Evolutionary conservation across 768 basidiomycete species (phyloP).

Genomic region (Cyclocybe cylindracea): DNA sequence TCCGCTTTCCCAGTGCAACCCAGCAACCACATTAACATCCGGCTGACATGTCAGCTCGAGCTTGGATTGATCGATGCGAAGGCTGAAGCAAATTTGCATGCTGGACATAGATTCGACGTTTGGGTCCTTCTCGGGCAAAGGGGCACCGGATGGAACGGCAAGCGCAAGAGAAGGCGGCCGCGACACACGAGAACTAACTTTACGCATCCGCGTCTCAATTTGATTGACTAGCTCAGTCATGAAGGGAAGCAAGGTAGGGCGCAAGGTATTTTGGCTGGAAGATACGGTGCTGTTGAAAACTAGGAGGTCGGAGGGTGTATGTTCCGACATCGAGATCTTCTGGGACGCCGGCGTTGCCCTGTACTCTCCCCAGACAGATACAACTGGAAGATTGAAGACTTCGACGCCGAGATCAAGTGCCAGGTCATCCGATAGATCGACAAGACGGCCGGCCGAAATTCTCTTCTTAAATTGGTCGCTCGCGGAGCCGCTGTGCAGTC

Average conservation of each 20-base stretch:
- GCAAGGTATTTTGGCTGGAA: constrained; percentile 81
- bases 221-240: constrained; percentile 71
- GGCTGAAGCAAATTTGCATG: constrained; percentile 79
- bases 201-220: constrained; percentile 71
- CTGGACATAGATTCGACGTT: constrained; percentile 34
- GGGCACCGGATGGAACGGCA: constrained; percentile 6
- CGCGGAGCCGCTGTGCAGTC: constrained; percentile 58
- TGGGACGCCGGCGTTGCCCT: constrained; percentile 53
- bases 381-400: constrained; percentile 69
- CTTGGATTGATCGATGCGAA: constrained; percentile 89
- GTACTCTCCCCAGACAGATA: constrained; percentile 86
- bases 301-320: constrained; percentile 55
- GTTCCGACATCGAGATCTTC: constrained; percentile 32
- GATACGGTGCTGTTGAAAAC: constrained; percentile 89
- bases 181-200: constrained; percentile 34
- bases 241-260: constrained; percentile 85
- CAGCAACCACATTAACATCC: constrained; percentile 90
- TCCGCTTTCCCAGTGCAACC: constrained; percentile 91
- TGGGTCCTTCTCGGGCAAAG: constrained; percentile 16
- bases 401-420: constrained; percentile 57
- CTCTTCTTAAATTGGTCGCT: constrained; percentile 40
- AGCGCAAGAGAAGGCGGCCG: constrained; percentile 14
- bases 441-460: constrained; percentile 30
- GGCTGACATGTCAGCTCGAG: constrained; percentile 87
- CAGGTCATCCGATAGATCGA: constrained; percentile 54